Evolutionary conservation across 139 green algal genomes (phyloP), one percentile per base, ranked within the genome.

Genomic region (Closterium sp.): DNA sequence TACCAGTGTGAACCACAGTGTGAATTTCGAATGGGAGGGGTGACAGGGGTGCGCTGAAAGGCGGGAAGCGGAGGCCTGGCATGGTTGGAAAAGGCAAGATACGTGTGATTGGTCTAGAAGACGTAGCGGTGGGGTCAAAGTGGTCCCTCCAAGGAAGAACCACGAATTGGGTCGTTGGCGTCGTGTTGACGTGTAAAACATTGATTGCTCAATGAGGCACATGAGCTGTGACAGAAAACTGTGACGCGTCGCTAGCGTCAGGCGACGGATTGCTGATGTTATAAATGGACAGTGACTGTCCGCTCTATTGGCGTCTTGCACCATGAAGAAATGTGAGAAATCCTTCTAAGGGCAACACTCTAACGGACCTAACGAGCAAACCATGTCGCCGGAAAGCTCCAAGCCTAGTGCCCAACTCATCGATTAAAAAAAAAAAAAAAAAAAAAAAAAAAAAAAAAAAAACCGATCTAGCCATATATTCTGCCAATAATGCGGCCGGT

Each of bases 401-500:
- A 19, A 27, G 27, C 62, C 11, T 19, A 24, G 62, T 79, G 62
- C 13, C 62, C 27, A 50, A 50, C 19, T 79, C 62, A n/a, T n/a
- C n/a, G n/a, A n/a, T n/a, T n/a, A n/a, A n/a, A n/a, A n/a, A n/a
- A n/a, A n/a, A n/a, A n/a, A n/a, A n/a, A n/a, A 28, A 6, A 62
- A 5, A 7, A 62, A 7, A 62, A 62, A 62, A 5, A 62, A 5
- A 62, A 62, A 13, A 13, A 5, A n/a, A n/a, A n/a, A n/a, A 62
- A 79, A 27, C 38, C 13, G 38, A 79, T 79, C 32, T 62, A 94
- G 13, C 91, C 91, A 30, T 98, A 98, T 86, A 98, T 92, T 1
- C 97, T 92, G 0, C 97, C 97, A 9, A 96, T 70, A 22, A 97
- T 95, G 0, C 94, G 92, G 9, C 97, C 97, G 1, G 96, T 98